Evolutionary conservation across 75 land plant species (phyloP), one percentile per base, ranked within the genome.

Genomic region (Azolla pinnata): DNA sequence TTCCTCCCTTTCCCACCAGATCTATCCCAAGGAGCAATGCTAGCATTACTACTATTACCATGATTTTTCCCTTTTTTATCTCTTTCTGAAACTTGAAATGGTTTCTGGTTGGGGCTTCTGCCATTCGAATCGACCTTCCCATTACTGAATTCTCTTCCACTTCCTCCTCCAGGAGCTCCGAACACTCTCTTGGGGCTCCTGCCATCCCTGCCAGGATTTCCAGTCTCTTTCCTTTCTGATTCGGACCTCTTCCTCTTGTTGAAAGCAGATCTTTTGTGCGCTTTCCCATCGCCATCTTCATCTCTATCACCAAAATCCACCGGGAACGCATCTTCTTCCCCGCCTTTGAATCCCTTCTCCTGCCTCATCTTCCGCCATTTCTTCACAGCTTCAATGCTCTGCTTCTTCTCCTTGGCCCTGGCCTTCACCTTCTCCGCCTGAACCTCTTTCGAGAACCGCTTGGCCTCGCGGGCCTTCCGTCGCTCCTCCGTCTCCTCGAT

Each of bases 401-500:
- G 66, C 61, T 95, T 95, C 73, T 95, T 95, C 80, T 80, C 77
- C 68, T 86, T 79, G 5, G 83, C 85, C 52, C 88, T 72, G 80
- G 89, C 97, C 57, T 83, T 95, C 21, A 62, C 28, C 66, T 86
- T 88, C 76, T 86, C 73, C 1, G 82, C 83, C 70, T 95, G 99
- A 19, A 89, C 72, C 53, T 86, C 88, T 57, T 95, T 95, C 2
- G 87, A 57, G 16, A 86, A 68, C 60, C 66, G 83, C 83, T 86
- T 95, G 0, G 83, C 71, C 44, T 95, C 99, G 9, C 99, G 70
- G 5, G 90, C 79, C 64, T 95, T 95, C 60, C 77, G 74, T 52
- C 97, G 72, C 73, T 95, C 96, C 44, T 89, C 96, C 4, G 78
- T 68, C 70, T 95, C 99, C 74, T 95, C 99, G 35, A 89, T 77